Conservation (phyloP, 1,284 basidiomycete genomes). For the Trichosporon inkin region DNA sequence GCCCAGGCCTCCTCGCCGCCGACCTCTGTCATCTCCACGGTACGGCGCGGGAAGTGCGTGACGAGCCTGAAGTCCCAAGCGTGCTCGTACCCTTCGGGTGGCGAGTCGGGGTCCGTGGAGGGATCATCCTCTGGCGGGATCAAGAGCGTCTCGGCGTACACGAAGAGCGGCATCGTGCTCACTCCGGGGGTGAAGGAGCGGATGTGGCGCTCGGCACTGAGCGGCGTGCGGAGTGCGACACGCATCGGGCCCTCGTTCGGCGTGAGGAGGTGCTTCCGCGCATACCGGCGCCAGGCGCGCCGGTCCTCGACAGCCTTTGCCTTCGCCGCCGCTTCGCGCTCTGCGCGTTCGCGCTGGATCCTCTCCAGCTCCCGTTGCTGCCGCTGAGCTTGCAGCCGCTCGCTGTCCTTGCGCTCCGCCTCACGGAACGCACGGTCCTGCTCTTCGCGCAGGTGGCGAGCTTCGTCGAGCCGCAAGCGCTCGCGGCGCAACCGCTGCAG, state of each 20-base stretch:
- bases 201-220: constrained; percentile 36
- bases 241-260: constrained; percentile 28
- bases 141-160: constrained; percentile 47
- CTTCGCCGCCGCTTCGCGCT: constrained; percentile 25
- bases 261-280: constrained; percentile 39
- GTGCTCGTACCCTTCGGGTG: constrained; percentile 40
- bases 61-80: constrained; percentile 37
- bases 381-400: constrained; percentile 42
- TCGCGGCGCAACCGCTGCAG: constrained; percentile 60
- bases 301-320: constrained; percentile 22
- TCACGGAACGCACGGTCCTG: constrained; percentile 75
- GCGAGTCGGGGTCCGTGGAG: constrained; percentile 30
- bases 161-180: constrained; percentile 38
- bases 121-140: constrained; percentile 28
- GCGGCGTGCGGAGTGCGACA: constrained; percentile 40
- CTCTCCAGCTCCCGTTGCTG: constrained; percentile 30
- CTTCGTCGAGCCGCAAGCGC: constrained; percentile 57
- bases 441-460: constrained; percentile 67
- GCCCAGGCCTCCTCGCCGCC: constrained; percentile 42
- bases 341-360: constrained; percentile 43
- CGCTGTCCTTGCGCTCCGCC: constrained; percentile 64
- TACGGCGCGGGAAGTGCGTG: constrained; percentile 44
- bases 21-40: constrained; percentile 30
- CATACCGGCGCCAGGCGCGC: constrained; percentile 43
- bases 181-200: constrained; percentile 29